Percentiles rank a stretch among this genome's conserved stretches.
These are phyloP conservation scores for Crithidia acanthocephali DNA, from an alignment of 208 protist species.

Conservation along the genomic window DNA sequence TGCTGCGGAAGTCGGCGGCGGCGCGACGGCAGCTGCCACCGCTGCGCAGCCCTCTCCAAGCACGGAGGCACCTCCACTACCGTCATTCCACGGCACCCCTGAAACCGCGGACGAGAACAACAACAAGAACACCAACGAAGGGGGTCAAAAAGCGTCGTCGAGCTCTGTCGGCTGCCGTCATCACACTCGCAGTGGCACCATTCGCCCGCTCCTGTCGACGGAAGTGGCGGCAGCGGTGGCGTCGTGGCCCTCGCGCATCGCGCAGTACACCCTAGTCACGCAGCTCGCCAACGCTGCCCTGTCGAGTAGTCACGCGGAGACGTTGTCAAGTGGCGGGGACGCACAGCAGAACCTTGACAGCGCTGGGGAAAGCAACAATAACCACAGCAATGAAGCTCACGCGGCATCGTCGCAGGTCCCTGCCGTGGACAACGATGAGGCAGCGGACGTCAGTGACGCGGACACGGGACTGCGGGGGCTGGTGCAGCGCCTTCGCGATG, in stretches of 20 bases:
- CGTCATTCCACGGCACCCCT: no score
- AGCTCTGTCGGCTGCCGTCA: not conserved
- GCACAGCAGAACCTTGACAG: no score
- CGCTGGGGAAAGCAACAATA: no score
- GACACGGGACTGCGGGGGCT: constrained; percentile 2
- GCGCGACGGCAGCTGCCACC: not conserved
- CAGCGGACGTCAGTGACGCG: not conserved
- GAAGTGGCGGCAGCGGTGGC: constrained; percentile 23
- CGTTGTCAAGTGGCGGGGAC: no score
- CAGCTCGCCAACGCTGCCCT: constrained; percentile 8
- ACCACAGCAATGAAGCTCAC: not conserved
- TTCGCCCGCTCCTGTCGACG: constrained; percentile 10
- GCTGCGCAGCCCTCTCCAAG: no score
- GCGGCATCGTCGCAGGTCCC: not conserved
- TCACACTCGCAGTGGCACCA: not conserved
- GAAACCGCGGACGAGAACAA: no score
- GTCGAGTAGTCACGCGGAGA: not conserved
- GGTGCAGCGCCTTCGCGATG: constrained; percentile 12
- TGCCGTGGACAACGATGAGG: not conserved
- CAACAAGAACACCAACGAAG: not conserved
- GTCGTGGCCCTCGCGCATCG: constrained; percentile 34
- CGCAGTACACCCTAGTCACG: constrained; percentile 24
- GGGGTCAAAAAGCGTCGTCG: not conserved
- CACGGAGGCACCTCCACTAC: no score
- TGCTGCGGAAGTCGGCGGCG: not conserved